Evolutionary conservation across 257 asterid genomes (phyloP).

Genomic region (Scutellaria galericulata): DNA sequence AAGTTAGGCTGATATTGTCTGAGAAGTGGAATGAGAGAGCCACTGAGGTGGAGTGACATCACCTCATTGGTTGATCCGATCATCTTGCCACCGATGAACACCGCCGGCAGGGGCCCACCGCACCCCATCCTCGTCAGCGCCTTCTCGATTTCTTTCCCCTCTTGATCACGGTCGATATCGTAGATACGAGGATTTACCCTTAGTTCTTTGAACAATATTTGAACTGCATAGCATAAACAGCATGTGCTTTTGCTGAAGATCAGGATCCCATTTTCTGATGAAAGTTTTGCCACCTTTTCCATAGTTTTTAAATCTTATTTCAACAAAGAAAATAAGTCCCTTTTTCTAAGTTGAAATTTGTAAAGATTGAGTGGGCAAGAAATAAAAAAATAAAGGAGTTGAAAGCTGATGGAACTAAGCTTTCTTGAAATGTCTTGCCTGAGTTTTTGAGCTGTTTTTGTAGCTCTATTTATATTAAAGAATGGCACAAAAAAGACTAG

Average conservation of each 20-base stretch:
- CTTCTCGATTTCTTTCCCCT: conserved; percentile 63
- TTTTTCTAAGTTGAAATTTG: too few species aligned
- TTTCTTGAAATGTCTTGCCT: not conserved
- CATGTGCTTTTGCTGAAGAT: conserved; percentile 74
- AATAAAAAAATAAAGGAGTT: not conserved
- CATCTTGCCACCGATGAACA: conserved; percentile 63
- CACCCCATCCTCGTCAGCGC: conserved; percentile 59
- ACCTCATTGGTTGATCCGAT: conserved; percentile 79
- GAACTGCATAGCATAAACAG: conserved; percentile 73
- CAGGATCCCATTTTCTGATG: conserved; percentile 65
- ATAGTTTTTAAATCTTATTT: conserved; percentile 21
- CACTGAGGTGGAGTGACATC: conserved; percentile 80
- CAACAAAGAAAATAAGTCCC: too few species aligned
- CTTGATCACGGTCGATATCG: conserved; percentile 57
- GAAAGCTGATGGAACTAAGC: not conserved
- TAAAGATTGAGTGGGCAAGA: conserved; percentile 16
- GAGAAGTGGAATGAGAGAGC: conserved; percentile 55
- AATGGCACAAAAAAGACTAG: conserved; percentile 1
- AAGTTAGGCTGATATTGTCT: conserved; percentile 40
- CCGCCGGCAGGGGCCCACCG: conserved; percentile 56
- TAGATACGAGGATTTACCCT: conserved; percentile 47
- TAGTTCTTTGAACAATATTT: conserved; percentile 56
- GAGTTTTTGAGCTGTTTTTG: conserved; percentile 24
- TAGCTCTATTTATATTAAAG: conserved; percentile 31
- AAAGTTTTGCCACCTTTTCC: conserved; percentile 60